Evolutionary conservation across 2,329 filamentous ascomycete genomes (phyloP), one percentile per base, ranked within the genome.

Genomic region (Tolypocladium tundrense): DNA sequence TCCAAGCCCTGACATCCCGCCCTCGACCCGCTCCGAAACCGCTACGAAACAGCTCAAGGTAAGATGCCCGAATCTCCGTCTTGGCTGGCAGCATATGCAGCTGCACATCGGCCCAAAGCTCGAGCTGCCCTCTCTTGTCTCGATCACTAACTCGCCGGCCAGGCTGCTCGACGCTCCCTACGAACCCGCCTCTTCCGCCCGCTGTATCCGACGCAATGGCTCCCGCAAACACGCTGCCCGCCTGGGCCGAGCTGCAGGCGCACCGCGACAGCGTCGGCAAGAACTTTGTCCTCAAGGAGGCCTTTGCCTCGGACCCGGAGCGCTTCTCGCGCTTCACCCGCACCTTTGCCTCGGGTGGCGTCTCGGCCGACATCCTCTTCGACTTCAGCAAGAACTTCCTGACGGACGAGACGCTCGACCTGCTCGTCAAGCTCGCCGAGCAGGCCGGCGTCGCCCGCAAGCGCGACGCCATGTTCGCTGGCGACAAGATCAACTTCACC

Each of bases 321-420:
- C 91, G 94, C 62, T 97, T 97, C 80, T 77, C 87, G 69, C 96
- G 94, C 77, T 92, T 96, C 79, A 89, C 86, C 72, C 89, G 87
- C 73, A 90, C 84, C 69, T 96, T 97, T 76, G 79, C 83, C 66
- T 91, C 95, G 75, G 79, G 86, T 37, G 92, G 83, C 56, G 87
- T 88, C 65, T 90, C 95, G 69, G 87, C 85, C 66, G 91, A 97
- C 64, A 94, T 95, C 69, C 84, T 99, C 63, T 99, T 97, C 76
- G 94, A 99, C 77, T 99, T 96, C 79, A 94, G 88, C 80, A 99
- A 99, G 86, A 99, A 99, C 84, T 92, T 99, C 75, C 75, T 97
- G 68, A 94, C 88, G 61, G 90, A 96, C 66, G 92, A 97, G 77
- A 97, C 93, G 5, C 80, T 97, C 55, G 81, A 88, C 64, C 82